Evolutionary conservation across 2,329 filamentous ascomycete species (phyloP), one percentile per base, ranked within the genome.

Genomic region (Venturia effusa): DNA sequence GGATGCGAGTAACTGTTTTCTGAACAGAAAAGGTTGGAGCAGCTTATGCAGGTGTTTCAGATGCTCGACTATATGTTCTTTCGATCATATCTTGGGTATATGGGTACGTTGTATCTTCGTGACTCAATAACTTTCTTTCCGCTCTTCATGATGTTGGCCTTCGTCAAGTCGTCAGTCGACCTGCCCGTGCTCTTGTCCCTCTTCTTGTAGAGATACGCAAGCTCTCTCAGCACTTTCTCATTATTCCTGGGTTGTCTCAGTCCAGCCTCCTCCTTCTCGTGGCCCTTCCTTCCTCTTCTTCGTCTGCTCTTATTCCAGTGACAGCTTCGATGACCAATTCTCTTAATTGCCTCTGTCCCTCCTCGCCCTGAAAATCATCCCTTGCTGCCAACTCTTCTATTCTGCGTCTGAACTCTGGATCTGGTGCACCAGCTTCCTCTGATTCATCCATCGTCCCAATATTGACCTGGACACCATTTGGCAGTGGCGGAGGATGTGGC

Each of bases 351-450:
- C 82, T 83, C 75, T 99, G 94, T 4, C 89, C 90, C 66, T 88
- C 85, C 63, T 90, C 86, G 5, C 86, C 88, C 69, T 93, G 81
- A 70, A 97, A 96, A 71, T 97, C 92, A 30, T 88, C 86, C 48
- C 91, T 82, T 41, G 87, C 83, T 1, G 94, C 92, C 66, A 99
- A 77, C 75, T 96, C 89, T 71, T 97, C 92, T 71, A 99, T 97
- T 62, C 90, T 83, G 68, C 88, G 81, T 71, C 88, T 85, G 68
- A 99, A 90, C 68, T 92, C 92, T 1, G 90, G 86, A 72, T 97
- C 92, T 10, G 88, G 84, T 65, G 87, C 85, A 45, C 80, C 81
- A 1, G 79, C 81, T 7, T 84, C 83, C 15, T 84, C 85, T 55
- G 74, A 79, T 68, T 88, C 83, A 6, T 83, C 80, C 80, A 94